A percentile compares a stretch with the other conserved stretches of the same genome.
Conservation (phyloP, 2,329 filamentous ascomycete genomes). For the Cladosporium sp. region DNA sequence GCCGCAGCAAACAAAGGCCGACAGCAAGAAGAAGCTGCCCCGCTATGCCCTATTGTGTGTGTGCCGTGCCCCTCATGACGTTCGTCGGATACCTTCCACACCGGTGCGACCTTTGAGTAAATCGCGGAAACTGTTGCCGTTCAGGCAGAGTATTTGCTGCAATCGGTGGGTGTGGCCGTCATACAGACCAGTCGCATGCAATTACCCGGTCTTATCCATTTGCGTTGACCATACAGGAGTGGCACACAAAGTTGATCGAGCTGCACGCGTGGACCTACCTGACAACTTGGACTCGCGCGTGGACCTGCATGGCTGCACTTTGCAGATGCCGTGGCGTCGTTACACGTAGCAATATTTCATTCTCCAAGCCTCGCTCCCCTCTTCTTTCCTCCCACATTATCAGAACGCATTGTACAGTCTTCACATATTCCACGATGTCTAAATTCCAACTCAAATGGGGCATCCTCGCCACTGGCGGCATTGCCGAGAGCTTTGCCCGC, state of each 20-base stretch:
- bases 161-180: background rate
- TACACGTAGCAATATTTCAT: constrained; percentile 1
- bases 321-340: constrained; percentile 6
- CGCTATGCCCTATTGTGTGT: background rate
- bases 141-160: background rate
- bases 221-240: background rate
- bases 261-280: background rate
- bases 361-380: background rate
- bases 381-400: background rate
- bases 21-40: background rate
- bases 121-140: background rate
- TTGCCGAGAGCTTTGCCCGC: constrained; percentile 57
- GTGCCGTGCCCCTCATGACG: background rate
- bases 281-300: background rate
- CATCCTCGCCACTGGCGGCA: constrained; percentile 47
- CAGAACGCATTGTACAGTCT: background rate
- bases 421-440: constrained; percentile 22
- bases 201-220: background rate
- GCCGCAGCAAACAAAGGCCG: background rate
- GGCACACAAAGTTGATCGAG: background rate
- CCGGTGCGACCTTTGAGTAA: background rate
- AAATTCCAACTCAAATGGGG: constrained; percentile 36
- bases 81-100: background rate
- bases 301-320: constrained; percentile 7
- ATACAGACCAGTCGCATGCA: background rate